Evolutionary conservation across 345 rosid genomes (phyloP), one percentile per base, ranked within the genome.

Genomic region (Boechera divaricarpa): DNA sequence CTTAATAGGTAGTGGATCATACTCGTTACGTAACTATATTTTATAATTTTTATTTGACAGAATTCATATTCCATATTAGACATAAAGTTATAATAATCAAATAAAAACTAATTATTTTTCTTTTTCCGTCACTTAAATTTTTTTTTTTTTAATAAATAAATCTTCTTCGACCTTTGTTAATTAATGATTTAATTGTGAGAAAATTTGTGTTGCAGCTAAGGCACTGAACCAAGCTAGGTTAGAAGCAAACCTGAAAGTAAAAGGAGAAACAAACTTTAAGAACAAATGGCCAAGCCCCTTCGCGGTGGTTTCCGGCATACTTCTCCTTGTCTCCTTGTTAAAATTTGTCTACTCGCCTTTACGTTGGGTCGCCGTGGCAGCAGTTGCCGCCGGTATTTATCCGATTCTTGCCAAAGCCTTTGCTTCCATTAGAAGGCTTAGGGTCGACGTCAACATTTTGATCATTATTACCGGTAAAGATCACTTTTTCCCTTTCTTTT

Each of bases 261-360:
- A 67, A 36, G 99, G 97, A 48, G 84, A 78, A 9, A 74, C 74
- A 0, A 81, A 57, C 41, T 80, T 79, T 73, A 77, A 78, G 66
- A 87, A 87, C 59, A 92, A 88, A 84, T 92, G 96, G 99, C 99
- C 99, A 26, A 92, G 89, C 31, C 98, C 92, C 2, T 88, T 80
- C 59, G 94, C 91, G 11, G 8, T 87, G 45, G 85, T 79, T 35
- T 87, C 90, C 69, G 98, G 98, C 0, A 1, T 85, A 0, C 60
- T 92, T 47, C 88, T 95, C 38, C 39, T 71, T 7, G 29, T 91
- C 0, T 87, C 97, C 1, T 42, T 89, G 36, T 63, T 92, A 11
- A 89, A 89, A 64, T 95, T 56, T 9, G 76, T 81, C 1, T 92
- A 74, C 48, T 62, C 75, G 29, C 99, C 99, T 1, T 7, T 92